These are phyloP conservation scores for Yamadazyma nakazawae DNA, from an alignment of 805 yeast species.

Conservation along the genomic window DNA sequence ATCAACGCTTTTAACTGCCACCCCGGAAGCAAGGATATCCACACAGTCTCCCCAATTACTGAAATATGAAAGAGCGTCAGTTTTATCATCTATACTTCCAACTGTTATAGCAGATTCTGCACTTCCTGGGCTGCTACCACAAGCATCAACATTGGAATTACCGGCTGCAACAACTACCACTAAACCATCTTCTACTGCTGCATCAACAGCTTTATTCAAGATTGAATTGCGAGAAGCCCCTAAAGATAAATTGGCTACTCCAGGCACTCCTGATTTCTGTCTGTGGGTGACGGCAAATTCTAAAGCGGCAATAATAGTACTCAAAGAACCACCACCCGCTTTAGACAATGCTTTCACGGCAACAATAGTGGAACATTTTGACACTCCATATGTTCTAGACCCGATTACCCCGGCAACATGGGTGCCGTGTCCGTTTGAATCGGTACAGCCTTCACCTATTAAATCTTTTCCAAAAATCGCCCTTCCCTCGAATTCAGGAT, in stretches of 20 bases:
- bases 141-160: constrained; percentile 73
- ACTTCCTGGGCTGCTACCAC: constrained; percentile 83
- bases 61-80: constrained; percentile 69
- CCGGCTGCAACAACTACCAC: constrained; percentile 85
- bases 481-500: constrained; percentile 64
- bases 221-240: constrained; percentile 70
- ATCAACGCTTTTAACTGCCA: constrained; percentile 56
- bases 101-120: constrained; percentile 70
- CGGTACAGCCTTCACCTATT: constrained; percentile 57
- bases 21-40: constrained; percentile 82
- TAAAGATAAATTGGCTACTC: constrained; percentile 76
- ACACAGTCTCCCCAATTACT: constrained; percentile 96
- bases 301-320: constrained; percentile 62
- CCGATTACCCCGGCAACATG: constrained; percentile 56
- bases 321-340: constrained; percentile 67
- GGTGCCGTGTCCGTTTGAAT: constrained; percentile 54
- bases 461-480: constrained; percentile 59
- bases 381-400: constrained; percentile 49
- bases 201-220: constrained; percentile 71
- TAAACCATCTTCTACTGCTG: constrained; percentile 70
- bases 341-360: constrained; percentile 73
- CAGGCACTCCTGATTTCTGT: constrained; percentile 26
- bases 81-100: constrained; percentile 81
- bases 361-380: constrained; percentile 53
- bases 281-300: constrained; percentile 67